These are phyloP conservation scores for Agastache rugosa DNA, from an alignment of 257 asterid species.

Conservation along the genomic window DNA sequence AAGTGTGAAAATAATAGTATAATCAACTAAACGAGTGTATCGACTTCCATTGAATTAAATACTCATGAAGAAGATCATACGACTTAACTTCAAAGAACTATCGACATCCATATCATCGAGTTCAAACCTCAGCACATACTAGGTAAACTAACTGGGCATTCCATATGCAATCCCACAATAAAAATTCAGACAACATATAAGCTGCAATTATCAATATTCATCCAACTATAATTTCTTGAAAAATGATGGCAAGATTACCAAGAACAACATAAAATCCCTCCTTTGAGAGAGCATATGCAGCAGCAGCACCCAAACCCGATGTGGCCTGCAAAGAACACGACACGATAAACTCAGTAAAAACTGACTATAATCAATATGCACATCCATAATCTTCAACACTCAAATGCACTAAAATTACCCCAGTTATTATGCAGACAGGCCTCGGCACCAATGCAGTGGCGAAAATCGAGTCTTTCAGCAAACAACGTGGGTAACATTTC, in stretches of 20 bases:
- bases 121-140: not conserved
- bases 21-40: constrained; percentile 13
- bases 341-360: constrained; percentile 8
- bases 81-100: not conserved
- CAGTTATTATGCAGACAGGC: constrained; percentile 83
- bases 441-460: constrained; percentile 25
- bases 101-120: constrained; percentile 1
- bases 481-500: constrained; percentile 37
- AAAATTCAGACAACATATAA: not conserved
- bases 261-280: constrained; percentile 81
- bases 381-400: not conserved
- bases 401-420: constrained; percentile 51
- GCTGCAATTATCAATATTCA: not conserved
- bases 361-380: not conserved
- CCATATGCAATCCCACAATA: not conserved
- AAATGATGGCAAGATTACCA: constrained; percentile 50
- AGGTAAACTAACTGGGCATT: not conserved
- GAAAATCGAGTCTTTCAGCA: constrained; percentile 33
- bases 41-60: not conserved
- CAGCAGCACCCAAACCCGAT: constrained; percentile 92
- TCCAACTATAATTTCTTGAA: not conserved
- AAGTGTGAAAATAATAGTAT: constrained; percentile 30
- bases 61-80: not conserved
- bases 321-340: constrained; percentile 63
- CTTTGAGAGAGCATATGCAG: constrained; percentile 72